Evolutionary conservation across 2,329 filamentous ascomycete genomes (phyloP).

Genomic region (Dichotomopilus funicola): DNA sequence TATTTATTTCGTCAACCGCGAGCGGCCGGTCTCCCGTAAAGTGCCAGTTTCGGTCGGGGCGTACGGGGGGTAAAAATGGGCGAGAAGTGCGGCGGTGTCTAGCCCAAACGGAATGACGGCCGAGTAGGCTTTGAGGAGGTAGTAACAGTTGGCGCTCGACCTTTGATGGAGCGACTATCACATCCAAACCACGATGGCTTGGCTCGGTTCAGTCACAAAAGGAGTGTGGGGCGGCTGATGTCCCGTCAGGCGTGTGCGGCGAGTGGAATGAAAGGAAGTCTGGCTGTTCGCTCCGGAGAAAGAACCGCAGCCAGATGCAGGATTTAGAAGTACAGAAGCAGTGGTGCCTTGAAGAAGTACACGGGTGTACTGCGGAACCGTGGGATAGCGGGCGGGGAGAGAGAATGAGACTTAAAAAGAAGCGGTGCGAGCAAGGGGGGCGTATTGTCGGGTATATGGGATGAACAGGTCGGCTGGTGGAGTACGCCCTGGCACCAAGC

Average conservation of each 20-base stretch:
- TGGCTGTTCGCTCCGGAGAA: neutral
- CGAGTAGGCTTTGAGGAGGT: constrained; percentile 6
- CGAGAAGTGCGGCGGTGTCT: neutral
- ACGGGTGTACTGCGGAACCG: constrained; percentile 6
- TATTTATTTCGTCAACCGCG: neutral
- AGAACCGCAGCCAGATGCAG: constrained; percentile 8
- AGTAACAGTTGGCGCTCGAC: constrained; percentile 20
- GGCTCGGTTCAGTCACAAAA: constrained; percentile 5
- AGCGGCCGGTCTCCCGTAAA: constrained; percentile 6
- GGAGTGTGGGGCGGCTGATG: constrained; percentile 11
- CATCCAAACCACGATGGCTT: constrained; percentile 19
- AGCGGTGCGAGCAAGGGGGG: constrained; percentile 6
- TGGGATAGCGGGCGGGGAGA: constrained; percentile 17
- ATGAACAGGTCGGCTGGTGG: constrained; percentile 19
- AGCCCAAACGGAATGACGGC: constrained; percentile 1
- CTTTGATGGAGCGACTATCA: constrained; percentile 17
- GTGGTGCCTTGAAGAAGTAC: constrained; percentile 3
- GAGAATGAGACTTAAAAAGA: constrained; percentile 7
- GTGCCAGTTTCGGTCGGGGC: constrained; percentile 9
- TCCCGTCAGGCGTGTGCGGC: constrained; percentile 15
- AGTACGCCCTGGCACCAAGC: constrained; percentile 18
- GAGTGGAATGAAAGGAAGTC: constrained; percentile 12
- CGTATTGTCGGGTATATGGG: constrained; percentile 19
- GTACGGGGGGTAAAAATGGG: neutral
- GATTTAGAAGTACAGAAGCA: constrained; percentile 5